These are phyloP conservation scores for Debaryomyces prosopidis DNA, from an alignment of 805 yeast species.

Conservation along the genomic window DNA sequence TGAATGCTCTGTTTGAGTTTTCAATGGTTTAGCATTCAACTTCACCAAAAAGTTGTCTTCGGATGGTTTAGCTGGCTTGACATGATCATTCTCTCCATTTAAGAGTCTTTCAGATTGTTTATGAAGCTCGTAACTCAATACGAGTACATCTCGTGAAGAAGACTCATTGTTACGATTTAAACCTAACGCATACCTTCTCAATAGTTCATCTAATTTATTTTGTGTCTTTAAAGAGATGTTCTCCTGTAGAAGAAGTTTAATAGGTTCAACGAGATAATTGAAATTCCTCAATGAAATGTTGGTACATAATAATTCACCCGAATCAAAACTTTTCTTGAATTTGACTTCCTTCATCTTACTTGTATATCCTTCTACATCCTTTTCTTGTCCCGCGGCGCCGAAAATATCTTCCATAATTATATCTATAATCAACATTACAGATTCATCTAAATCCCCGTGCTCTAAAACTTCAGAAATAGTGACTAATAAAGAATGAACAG, in stretches of 20 bases:
- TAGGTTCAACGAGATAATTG: constrained; percentile 61
- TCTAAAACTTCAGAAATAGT: constrained; percentile 46
- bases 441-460: constrained; percentile 77
- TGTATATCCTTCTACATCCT: constrained; percentile 89
- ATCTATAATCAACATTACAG: constrained; percentile 59
- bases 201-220: constrained; percentile 72
- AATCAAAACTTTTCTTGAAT: constrained; percentile 82
- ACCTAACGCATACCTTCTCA: constrained; percentile 79
- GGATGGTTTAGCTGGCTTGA: constrained; percentile 13
- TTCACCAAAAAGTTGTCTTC: constrained; percentile 76
- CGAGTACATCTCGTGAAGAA: constrained; percentile 56
- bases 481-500: constrained; percentile 72
- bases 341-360: constrained; percentile 89
- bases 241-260: constrained; percentile 61
- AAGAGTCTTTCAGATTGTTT: constrained; percentile 42
- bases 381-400: constrained; percentile 90
- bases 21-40: constrained; percentile 57
- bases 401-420: constrained; percentile 89
- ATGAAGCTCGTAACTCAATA: constrained; percentile 73
- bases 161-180: constrained; percentile 67
- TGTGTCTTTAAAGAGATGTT: constrained; percentile 67
- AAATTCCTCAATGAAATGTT: constrained; percentile 62
- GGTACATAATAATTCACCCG: constrained; percentile 74
- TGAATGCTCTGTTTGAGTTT: constrained; percentile 55
- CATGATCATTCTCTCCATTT: neutral